Base-by-base conservation (phyloP, 306 rosid genomes). In the Elaeagnus macrophylla region DNA sequence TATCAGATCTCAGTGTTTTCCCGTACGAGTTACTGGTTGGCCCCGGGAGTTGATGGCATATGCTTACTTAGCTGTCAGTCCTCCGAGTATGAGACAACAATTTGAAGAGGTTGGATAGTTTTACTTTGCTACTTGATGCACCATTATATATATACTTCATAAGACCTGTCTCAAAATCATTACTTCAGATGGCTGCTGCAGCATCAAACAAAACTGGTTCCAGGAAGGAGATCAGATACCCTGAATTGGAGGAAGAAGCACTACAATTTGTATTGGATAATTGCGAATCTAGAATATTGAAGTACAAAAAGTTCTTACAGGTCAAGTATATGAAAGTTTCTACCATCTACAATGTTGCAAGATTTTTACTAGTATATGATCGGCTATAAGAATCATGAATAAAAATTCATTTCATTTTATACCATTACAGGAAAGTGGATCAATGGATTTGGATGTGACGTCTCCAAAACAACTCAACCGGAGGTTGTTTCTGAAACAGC, bases 381-480 rank as follows among this genome's bases (percentile, higher is more conserved):
- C 32, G 6, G 19, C 18, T 45, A 45, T 12, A 17, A 45, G 7
- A 13, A 6, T 45, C 48, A 44, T 12, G 7, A 45, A 7, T 5
- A 6, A 1, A 32, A 12, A 49, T 11, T 20, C 56, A 49, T 38
- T 11, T 37, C 40, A 25, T 9, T 13, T 39, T 59, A 18, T 54
- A 20, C 65, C 43, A 62, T 71, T 16, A 60, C 79, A 86, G 97
- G 86, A 60, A 68, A 86, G 97, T 82, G 97, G 97, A 72, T 72
- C 97, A 32, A 80, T 86, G 74, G 94, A 91, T 72, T 76, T 91
- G 68, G 96, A 91, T 19, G 83, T 91, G 68, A 80, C 97, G 39
- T 91, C 93, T 54, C 97, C 97, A 1, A 86, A 86, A 74, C 94
- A 78, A 70, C 93, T 86, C 57, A 91, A 86, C 63, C 77, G 97